Evolutionary conservation across 306 rosid genomes (phyloP), one percentile per base, ranked within the genome.

Genomic region (Neltuma alba): DNA sequence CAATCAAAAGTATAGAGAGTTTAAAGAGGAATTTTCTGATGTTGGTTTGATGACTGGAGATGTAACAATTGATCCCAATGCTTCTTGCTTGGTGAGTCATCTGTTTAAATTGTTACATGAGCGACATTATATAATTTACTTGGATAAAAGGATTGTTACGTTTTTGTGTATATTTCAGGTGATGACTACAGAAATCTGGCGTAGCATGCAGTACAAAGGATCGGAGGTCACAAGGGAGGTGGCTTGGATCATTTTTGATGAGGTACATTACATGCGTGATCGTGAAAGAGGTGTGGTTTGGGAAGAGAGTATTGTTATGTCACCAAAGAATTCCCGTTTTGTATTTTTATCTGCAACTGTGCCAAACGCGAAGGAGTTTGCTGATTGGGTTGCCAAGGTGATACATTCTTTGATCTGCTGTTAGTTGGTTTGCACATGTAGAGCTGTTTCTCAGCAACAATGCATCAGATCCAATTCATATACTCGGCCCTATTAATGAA

Each of bases 31-130:
- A 70, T 95, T 95, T 76, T 91, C 98, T 9, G 99, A 95, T 79
- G 99, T 95, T 67, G 99, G 99, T 44, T 85, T 95, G 88, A 95
- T 95, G 97, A 95, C 99, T 0, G 99, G 99, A 27, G 99, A 95
- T 80, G 97, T 95, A 34, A 92, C 99, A 0, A 91, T 95, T 66
- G 98, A 90, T 27, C 98, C 98, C 44, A 92, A 93, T 76, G 98
- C 99, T 50, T 90, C 97, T 64, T 95, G 97, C 83, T 84, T 95
- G 95, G 99, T 91, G 82, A 63, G 86, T 54, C 25, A 36, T 80
- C 52, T 48, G 41, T 23, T 16, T 62, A 33, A 4, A 23, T 34
- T 16, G 11, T 36, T 27, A 57, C 41, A n/a, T 5, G 55, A 44
- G 28, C 47, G 18, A 42, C 27, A 58, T n/a, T 20, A 30, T 27